Percentiles rank a stretch among this genome's conserved stretches.
Conservation (phyloP, 2,329 filamentous ascomycete species). For the Colletotrichum sp. region DNA sequence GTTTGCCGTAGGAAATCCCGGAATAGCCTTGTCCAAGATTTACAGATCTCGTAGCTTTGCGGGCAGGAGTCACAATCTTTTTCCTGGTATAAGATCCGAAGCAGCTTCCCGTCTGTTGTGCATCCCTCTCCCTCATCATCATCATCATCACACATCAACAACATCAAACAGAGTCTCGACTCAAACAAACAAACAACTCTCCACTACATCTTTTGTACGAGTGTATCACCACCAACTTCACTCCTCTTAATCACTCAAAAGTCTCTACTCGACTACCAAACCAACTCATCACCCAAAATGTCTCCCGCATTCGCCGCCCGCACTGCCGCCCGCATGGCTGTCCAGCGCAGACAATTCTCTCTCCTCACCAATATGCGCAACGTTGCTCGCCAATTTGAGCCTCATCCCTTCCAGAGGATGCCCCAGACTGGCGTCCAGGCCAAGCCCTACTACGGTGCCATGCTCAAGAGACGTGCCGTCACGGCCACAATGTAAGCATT, state of each 20-base stretch:
- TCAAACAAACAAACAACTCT: slow-evolving; percentile 13
- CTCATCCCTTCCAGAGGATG: slow-evolving; percentile 41
- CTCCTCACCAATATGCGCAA: slow-evolving; percentile 37
- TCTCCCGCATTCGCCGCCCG: slow-evolving; percentile 38
- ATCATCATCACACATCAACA: slow-evolving; percentile 7
- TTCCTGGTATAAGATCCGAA: slow-evolving; percentile 21
- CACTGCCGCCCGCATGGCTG: slow-evolving; percentile 26
- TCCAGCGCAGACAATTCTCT: slow-evolving; percentile 37
- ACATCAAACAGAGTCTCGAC: slow-evolving; percentile 12
- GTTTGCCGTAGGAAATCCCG: slow-evolving; percentile 15
- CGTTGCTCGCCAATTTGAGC: slow-evolving; percentile 40
- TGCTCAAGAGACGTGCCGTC: slow-evolving; percentile 32
- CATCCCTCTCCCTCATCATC: slow-evolving; percentile 11
- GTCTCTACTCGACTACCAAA: background rate
- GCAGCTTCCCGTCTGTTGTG: slow-evolving; percentile 15
- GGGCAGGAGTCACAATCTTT: background rate
- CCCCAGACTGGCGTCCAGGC: slow-evolving; percentile 28
- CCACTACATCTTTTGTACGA: slow-evolving; percentile 3
- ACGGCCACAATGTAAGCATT: slow-evolving; percentile 38
- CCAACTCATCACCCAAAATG: slow-evolving; percentile 28
- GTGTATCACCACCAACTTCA: slow-evolving; percentile 5
- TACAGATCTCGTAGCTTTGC: slow-evolving; percentile 6
- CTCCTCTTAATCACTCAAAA: slow-evolving; percentile 6
- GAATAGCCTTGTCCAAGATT: slow-evolving; percentile 1
- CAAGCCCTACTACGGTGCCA: slow-evolving; percentile 41